phyloP scores from a whole-genome alignment of 2,329 filamentous ascomycete genomes.

The Hymenoscyphus fraxineus region DNA sequence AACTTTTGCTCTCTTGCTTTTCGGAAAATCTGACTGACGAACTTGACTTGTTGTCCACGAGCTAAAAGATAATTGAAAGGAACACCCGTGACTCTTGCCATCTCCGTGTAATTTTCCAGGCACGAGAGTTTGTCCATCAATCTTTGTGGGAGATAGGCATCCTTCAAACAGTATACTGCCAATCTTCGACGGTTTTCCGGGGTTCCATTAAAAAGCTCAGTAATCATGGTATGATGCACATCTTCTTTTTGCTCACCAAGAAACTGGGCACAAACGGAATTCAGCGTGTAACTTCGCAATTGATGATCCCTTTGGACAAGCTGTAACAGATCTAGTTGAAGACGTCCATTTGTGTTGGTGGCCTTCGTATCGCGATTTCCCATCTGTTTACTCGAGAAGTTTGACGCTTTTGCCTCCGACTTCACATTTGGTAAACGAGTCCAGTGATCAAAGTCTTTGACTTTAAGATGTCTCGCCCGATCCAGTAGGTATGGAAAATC shows the following conservation, averaged over 20 bases:
- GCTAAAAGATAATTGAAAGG: conserved; percentile 93
- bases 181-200: conserved; percentile 86
- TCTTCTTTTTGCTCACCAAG: conserved; percentile 97
- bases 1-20: conserved; percentile 91
- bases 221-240: conserved; percentile 99
- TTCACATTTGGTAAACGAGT: conserved; percentile 68
- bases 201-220: conserved; percentile 94
- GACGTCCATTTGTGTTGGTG: conserved; percentile 89
- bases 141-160: conserved; percentile 90
- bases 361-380: conserved; percentile 91
- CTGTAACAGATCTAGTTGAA: conserved; percentile 93
- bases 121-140: conserved; percentile 98
- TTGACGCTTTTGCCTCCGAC: conserved; percentile 73
- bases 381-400: conserved; percentile 97
- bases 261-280: conserved; percentile 93
- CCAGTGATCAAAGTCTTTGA: conserved; percentile 79
- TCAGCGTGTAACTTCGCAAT: conserved; percentile 91
- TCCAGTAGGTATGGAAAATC: conserved; percentile 96
- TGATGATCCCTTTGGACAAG: conserved; percentile 93
- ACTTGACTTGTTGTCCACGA: conserved; percentile 94
- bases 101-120: conserved; percentile 98
- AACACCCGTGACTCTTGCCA: conserved; percentile 98
- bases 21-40: conserved; percentile 93
- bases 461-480: conserved; percentile 79
- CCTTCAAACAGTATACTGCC: conserved; percentile 94